Evolutionary conservation across 352 stramenopile species (phyloP).

Genomic region (Pythium myriotylum): DNA sequence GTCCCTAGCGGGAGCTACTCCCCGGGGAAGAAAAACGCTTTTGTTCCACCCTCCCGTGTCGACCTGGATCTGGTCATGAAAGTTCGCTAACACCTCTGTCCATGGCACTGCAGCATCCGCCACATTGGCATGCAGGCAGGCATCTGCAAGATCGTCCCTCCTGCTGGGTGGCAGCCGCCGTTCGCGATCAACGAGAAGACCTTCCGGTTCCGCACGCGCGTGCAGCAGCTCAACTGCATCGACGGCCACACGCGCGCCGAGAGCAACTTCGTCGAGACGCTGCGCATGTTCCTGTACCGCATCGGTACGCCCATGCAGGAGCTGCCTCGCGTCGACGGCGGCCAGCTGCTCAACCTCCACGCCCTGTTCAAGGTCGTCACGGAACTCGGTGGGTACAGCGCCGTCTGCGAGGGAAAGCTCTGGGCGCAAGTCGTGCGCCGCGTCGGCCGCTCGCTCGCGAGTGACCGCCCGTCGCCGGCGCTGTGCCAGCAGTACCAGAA

Average conservation of each 20-base stretch:
- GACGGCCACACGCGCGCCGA: constrained; percentile 79
- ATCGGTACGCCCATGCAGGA: constrained; percentile 78
- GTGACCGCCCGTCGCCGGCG: constrained; percentile 42
- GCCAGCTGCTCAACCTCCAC: constrained; percentile 69
- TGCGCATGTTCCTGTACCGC: constrained; percentile 85
- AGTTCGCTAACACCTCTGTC: neutral
- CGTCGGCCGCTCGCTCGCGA: constrained; percentile 57
- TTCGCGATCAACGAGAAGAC: constrained; percentile 87
- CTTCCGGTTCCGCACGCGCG: constrained; percentile 93
- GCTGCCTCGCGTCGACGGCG: constrained; percentile 64
- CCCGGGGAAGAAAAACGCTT: constrained; percentile 10
- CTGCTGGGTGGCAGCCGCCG: constrained; percentile 91
- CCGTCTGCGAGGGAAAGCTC: constrained; percentile 35
- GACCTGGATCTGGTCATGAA: neutral
- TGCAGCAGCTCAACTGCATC: constrained; percentile 95
- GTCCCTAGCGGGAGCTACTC: neutral
- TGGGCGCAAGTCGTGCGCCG: constrained; percentile 68
- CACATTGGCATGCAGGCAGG: constrained; percentile 93
- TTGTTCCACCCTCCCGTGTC: neutral
- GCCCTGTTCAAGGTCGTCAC: constrained; percentile 69
- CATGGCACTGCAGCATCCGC: constrained; percentile 60
- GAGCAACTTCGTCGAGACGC: constrained; percentile 77
- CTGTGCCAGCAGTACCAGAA: constrained; percentile 54
- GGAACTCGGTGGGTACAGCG: constrained; percentile 52
- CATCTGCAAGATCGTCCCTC: constrained; percentile 99